phyloP scores from a whole-genome alignment of 2,329 filamentous ascomycete species.

The Fusarium sp. region DNA sequence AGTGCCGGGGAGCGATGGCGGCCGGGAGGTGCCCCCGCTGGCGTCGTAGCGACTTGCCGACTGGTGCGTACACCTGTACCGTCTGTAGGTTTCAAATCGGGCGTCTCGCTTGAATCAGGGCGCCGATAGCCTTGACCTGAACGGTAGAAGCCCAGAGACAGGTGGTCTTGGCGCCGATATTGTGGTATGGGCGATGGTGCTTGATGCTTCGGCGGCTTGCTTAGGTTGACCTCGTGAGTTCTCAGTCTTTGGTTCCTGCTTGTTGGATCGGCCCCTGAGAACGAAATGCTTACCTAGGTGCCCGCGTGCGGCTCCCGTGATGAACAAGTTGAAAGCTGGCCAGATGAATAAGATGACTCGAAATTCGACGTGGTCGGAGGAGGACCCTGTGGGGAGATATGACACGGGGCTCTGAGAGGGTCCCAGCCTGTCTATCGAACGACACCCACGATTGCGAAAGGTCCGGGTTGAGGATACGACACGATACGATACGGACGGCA shows the following conservation, averaged over 20 bases:
- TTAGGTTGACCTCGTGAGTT: slow-evolving; percentile 8
- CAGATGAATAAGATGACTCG: slow-evolving; percentile 11
- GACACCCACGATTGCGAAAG: slow-evolving; percentile 6
- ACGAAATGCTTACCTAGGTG: not conserved
- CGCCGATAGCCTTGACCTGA: slow-evolving; percentile 22
- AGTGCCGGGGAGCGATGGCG: slow-evolving; percentile 12
- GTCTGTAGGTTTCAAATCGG: slow-evolving; percentile 18
- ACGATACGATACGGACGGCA: not conserved
- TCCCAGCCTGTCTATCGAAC: slow-evolving; percentile 11
- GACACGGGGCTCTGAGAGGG: slow-evolving; percentile 1
- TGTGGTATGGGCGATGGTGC: not conserved
- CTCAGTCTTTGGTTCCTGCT: slow-evolving; percentile 6
- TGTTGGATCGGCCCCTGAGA: slow-evolving; percentile 1
- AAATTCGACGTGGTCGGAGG: not conserved
- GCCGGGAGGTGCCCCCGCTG: not conserved
- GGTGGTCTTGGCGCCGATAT: not conserved
- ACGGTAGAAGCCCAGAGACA: not conserved
- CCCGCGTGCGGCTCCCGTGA: slow-evolving; percentile 1
- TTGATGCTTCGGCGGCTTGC: not conserved
- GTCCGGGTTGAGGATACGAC: not conserved
- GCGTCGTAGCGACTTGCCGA: not conserved
- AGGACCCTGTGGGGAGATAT: slow-evolving; percentile 10
- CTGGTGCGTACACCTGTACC: not conserved
- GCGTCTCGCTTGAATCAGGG: slow-evolving; percentile 36
- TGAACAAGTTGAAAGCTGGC: slow-evolving; percentile 1